Evolutionary conservation across 768 basidiomycete species (phyloP), one percentile per base, ranked within the genome.

Genomic region (Kwoniella sp.): DNA sequence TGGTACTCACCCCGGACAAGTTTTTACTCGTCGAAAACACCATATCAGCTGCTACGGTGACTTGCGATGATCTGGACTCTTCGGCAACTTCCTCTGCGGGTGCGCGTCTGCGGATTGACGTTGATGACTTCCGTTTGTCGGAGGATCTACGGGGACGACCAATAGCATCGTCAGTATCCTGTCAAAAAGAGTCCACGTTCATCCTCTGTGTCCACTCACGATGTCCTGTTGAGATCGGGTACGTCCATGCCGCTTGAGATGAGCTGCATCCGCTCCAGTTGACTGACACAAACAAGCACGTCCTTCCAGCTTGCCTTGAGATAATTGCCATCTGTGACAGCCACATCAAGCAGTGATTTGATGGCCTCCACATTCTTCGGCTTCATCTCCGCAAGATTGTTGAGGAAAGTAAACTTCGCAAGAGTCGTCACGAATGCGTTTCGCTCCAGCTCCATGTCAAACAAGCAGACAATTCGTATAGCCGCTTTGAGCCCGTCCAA

Each of bases 301-400:
- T 99, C 96, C 70, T 89, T 88, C 96, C 96, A 99, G 21, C 90
- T 92, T 1, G 88, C 89, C 82, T 94, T 96, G 65, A 99, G 85
- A 77, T 91, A 88, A 78, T 96, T 97, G 64, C 96, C 96, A 77
- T 99, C 94, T n/a, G 86, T 89, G 44, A 95, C 89, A 17, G 96
- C 95, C 48, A 99, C 87, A 74, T 98, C 96, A 12, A 99, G 83
- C 55, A 99, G 83, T 2, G 91, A 82, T 80, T 97, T 98, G 82
- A 99, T 97, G 6, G 95, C 96, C 77, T 98, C 96, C 87, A 99
- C 96, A 77, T 98, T 98, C 83, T 98, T 98, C 33, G 91, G 85
- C 82, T 92, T 94, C 96, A 99, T 99, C 83, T 98, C 96, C 58
- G 93, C 92, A 4, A 98, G 82, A 76, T 99, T 98, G 80, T 91